Percentiles rank a stretch among this genome's conserved stretches.
phyloP scores from a whole-genome alignment of 768 basidiomycete species.

The Lentinula sp. region DNA sequence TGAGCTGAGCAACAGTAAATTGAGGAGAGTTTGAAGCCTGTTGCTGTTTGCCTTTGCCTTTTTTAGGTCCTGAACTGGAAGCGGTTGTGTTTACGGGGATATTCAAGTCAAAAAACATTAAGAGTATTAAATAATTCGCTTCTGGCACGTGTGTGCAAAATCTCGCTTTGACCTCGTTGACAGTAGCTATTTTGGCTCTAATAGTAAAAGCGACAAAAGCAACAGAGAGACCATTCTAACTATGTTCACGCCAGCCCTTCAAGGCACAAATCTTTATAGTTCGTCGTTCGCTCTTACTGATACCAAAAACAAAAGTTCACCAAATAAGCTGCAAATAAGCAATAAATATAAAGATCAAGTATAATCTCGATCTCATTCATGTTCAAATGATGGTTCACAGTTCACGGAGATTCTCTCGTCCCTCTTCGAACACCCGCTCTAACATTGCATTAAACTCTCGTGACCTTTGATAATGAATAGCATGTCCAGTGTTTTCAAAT shows the following conservation, averaged over 20 bases:
- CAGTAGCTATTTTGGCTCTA: too few species aligned
- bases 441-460: constrained; percentile 50
- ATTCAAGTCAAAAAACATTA: constrained; percentile 68
- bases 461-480: constrained; percentile 42
- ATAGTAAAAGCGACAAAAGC: too few species aligned
- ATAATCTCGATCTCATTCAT: too few species aligned
- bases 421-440: constrained; percentile 52
- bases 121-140: not conserved
- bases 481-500: constrained; percentile 65
- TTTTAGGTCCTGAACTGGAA: constrained; percentile 36
- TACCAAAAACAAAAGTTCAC: too few species aligned
- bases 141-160: not conserved
- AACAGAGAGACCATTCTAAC: too few species aligned
- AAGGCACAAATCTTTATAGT: too few species aligned
- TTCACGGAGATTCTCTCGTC: constrained; percentile 16
- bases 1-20: constrained; percentile 54
- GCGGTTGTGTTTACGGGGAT: constrained; percentile 39
- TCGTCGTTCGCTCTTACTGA: too few species aligned
- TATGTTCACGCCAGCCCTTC: too few species aligned
- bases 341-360: too few species aligned
- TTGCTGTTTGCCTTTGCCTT: constrained; percentile 53
- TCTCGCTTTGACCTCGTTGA: too few species aligned
- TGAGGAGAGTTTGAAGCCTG: constrained; percentile 19
- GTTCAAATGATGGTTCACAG: too few species aligned
- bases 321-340: too few species aligned